A percentile compares a stretch with the other conserved stretches of the same genome.
Conservation (phyloP, 345 rosid genomes). For the Bruguiera parviflora region DNA sequence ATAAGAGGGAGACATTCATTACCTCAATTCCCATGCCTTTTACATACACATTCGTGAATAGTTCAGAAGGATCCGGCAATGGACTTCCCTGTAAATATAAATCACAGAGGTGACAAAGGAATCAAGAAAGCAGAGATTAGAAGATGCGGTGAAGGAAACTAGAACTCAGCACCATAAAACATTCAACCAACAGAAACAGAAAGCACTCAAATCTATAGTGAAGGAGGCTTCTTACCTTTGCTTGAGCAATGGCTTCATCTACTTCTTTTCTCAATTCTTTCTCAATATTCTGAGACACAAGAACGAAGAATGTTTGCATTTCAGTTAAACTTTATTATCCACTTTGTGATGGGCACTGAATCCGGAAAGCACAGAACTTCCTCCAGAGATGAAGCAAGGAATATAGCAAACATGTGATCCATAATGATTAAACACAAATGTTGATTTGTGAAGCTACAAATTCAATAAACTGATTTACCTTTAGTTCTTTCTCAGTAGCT, state of each 20-base stretch:
- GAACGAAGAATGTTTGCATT: background rate
- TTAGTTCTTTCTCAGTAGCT: constrained; percentile 90
- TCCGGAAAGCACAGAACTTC: background rate
- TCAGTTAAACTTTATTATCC: background rate
- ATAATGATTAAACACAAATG: background rate
- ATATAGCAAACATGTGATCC: background rate
- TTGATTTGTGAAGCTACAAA: background rate
- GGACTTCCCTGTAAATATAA: constrained; percentile 69
- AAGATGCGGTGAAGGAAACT: background rate
- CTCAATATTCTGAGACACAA: constrained; percentile 65
- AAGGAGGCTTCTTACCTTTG: constrained; percentile 58
- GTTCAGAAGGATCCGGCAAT: constrained; percentile 89
- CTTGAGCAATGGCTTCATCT: constrained; percentile 91
- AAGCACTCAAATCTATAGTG: background rate
- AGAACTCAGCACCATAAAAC: background rate
- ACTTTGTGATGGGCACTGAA: background rate
- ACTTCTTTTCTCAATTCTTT: constrained; percentile 87
- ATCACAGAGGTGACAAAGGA: constrained; percentile 4
- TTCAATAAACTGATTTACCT: constrained; percentile 42
- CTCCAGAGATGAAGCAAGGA: background rate
- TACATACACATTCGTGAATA: constrained; percentile 69
- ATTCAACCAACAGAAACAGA: background rate
- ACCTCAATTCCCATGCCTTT: constrained; percentile 86
- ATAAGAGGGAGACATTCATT: constrained; percentile 14
- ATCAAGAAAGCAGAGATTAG: background rate